A percentile compares a stretch with the other conserved stretches of the same genome.
Evolutionary conservation across 768 basidiomycete genomes (phyloP).

Genomic region (Cystobasidium onofrii): DNA sequence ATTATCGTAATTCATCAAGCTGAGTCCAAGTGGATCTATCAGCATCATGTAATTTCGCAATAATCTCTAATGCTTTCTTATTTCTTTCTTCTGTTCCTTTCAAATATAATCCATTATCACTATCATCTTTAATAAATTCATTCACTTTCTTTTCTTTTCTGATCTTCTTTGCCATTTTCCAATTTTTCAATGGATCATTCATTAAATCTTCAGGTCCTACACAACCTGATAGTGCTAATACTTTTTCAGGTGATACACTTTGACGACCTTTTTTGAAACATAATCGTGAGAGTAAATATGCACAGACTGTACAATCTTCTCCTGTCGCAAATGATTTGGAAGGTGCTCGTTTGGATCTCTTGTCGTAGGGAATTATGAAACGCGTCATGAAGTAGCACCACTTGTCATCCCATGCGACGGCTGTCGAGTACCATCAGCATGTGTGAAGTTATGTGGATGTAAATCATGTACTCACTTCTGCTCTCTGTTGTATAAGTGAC

Average conservation of each 20-base stretch:
- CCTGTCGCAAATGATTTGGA: neutral
- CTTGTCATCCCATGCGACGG: constrained; percentile 10
- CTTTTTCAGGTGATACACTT: constrained; percentile 2
- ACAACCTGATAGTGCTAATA: neutral
- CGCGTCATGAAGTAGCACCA: constrained; percentile 29
- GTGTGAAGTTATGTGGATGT: neutral
- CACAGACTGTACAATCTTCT: constrained; percentile 28
- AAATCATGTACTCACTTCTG: constrained; percentile 6
- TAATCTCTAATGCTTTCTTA: constrained; percentile 10
- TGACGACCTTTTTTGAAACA: constrained; percentile 15
- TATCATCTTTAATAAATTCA: neutral
- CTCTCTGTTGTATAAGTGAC: constrained; percentile 11
- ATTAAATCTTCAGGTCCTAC: constrained; percentile 13
- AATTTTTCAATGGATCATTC: constrained; percentile 4
- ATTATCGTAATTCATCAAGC: constrained; percentile 11
- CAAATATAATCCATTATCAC: neutral
- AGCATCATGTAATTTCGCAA: constrained; percentile 10
- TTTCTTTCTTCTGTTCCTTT: constrained; percentile 22
- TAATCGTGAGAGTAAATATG: neutral
- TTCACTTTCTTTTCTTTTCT: neutral
- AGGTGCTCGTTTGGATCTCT: constrained; percentile 15
- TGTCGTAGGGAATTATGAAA: constrained; percentile 30
- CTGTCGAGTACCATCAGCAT: neutral
- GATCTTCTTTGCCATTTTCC: constrained; percentile 4
- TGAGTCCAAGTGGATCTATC: constrained; percentile 10